These are phyloP conservation scores for Xylariaceae sp. DNA, from an alignment of 2,329 filamentous ascomycete species.

Conservation along the genomic window DNA sequence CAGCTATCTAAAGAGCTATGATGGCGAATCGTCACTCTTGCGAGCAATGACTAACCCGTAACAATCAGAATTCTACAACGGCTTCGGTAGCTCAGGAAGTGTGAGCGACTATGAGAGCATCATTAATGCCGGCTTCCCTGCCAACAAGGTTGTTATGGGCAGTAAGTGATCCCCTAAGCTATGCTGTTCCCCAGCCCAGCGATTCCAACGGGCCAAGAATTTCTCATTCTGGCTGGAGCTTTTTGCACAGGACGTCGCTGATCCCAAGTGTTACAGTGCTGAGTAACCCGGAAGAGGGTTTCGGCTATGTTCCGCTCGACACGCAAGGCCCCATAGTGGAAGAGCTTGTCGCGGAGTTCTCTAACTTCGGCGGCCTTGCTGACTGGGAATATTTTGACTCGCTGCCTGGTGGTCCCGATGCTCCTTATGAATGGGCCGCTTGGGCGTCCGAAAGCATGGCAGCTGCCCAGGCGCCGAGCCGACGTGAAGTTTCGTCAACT, in stretches of 20 bases:
- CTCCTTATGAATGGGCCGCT: conserved; percentile 72
- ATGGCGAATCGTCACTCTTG: not conserved
- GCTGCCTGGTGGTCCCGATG: conserved; percentile 53
- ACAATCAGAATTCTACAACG: conserved; percentile 70
- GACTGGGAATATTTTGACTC: conserved; percentile 95
- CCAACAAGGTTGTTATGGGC: conserved; percentile 70
- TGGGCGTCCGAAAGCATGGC: conserved; percentile 27
- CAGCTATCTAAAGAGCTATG: too few species aligned
- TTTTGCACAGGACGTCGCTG: not conserved
- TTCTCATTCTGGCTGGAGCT: not conserved
- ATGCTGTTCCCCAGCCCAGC: not conserved
- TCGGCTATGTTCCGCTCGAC: conserved; percentile 45
- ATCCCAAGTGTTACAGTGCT: conserved; percentile 42
- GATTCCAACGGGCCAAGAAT: not conserved
- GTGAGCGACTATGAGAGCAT: conserved; percentile 47
- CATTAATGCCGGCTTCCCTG: conserved; percentile 60
- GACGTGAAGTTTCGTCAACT: conserved; percentile 23
- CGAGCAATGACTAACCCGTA: conserved; percentile 1
- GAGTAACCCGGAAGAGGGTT: conserved; percentile 70
- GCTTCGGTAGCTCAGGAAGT: conserved; percentile 60
- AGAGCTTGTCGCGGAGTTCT: conserved; percentile 46
- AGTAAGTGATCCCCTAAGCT: conserved; percentile 20
- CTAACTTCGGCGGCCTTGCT: conserved; percentile 78
- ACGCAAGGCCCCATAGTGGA: conserved; percentile 41
- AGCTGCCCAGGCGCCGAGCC: conserved; percentile 15